These are phyloP conservation scores for Fusarium sp. DNA, from an alignment of 2,329 filamentous ascomycete genomes.

Conservation along the genomic window DNA sequence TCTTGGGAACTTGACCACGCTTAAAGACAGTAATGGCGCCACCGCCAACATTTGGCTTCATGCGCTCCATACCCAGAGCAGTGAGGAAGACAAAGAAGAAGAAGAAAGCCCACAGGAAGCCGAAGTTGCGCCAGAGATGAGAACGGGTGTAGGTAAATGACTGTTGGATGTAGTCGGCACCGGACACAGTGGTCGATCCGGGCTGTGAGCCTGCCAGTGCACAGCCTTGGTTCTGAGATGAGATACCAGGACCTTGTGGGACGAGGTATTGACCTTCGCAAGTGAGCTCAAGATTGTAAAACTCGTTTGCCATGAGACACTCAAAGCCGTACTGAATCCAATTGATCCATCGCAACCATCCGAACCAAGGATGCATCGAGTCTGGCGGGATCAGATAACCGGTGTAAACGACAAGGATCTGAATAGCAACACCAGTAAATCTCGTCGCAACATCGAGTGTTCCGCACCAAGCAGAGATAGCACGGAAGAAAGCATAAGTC, in stretches of 20 bases:
- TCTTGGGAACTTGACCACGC: conserved; percentile 70
- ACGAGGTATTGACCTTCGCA: conserved; percentile 70
- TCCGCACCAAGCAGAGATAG: conserved; percentile 68
- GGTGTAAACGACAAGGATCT: conserved; percentile 75
- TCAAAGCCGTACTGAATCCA: conserved; percentile 78
- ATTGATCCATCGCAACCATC: conserved; percentile 77
- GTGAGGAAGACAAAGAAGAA: conserved; percentile 80
- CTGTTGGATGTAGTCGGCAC: conserved; percentile 66
- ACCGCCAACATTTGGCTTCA: conserved; percentile 70
- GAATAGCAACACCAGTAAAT: conserved; percentile 67
- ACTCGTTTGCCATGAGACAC: conserved; percentile 74
- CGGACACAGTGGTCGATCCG: conserved; percentile 62
- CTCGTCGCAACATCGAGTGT: conserved; percentile 73
- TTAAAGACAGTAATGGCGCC: conserved; percentile 72
- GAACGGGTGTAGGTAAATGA: conserved; percentile 66
- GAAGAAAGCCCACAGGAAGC: conserved; percentile 80
- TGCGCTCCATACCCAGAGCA: conserved; percentile 74
- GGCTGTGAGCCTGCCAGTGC: conserved; percentile 60
- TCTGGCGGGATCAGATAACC: conserved; percentile 72
- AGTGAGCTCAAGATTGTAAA: conserved; percentile 65
- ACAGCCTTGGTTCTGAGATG: conserved; percentile 64
- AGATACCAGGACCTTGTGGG: conserved; percentile 56
- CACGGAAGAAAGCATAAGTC: conserved; percentile 70
- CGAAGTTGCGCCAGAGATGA: conserved; percentile 81
- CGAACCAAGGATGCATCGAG: conserved; percentile 68